phyloP scores from a whole-genome alignment of 2,329 filamentous ascomycete species.

The Teratosphaeria viscida region DNA sequence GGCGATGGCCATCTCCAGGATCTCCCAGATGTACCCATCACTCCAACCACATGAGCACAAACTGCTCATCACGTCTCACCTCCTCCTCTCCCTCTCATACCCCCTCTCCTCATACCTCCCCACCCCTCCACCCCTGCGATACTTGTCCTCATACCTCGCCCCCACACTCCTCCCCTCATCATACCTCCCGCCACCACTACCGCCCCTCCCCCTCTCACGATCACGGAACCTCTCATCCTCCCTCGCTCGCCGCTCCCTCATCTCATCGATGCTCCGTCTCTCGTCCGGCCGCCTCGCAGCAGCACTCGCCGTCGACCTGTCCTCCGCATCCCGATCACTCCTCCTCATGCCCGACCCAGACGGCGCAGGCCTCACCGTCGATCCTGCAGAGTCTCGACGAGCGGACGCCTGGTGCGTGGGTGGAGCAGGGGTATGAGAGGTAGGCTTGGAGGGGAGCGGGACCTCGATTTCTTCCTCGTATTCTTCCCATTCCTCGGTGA shows the following conservation, averaged over 20 bases:
- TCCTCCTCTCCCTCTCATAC: background rate
- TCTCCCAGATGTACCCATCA: no score
- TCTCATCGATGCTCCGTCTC: background rate
- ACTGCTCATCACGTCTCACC: background rate
- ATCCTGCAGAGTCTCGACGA: no score
- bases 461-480: constrained; percentile 81
- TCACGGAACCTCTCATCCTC: background rate
- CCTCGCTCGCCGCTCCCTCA: background rate
- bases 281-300: background rate
- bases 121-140: background rate
- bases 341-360: background rate
- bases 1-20: no score
- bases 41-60: no score
- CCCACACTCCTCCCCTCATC: background rate
- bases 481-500: constrained; percentile 67
- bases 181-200: background rate
- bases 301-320: background rate
- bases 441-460: constrained; percentile 31
- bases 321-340: background rate
- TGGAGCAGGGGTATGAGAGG: constrained; percentile 13
- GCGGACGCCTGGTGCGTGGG: constrained; percentile 28
- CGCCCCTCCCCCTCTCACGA: background rate
- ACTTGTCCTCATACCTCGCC: background rate
- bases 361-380: background rate
- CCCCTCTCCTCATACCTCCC: background rate